These are phyloP conservation scores for Leccinum uliginosum DNA, from an alignment of 768 basidiomycete species.

Conservation along the genomic window DNA sequence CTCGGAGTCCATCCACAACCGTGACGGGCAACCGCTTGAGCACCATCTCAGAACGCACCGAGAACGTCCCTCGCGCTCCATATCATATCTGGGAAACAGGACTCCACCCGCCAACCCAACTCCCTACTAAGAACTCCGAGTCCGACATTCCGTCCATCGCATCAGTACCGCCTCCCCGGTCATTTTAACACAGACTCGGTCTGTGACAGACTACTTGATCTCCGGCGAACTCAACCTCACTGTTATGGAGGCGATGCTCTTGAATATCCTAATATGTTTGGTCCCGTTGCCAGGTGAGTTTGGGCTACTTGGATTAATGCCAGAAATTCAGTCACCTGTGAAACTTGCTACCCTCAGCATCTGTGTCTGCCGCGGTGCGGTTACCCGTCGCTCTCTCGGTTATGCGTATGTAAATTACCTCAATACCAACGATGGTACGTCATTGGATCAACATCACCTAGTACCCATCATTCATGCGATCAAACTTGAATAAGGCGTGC, in stretches of 20 bases:
- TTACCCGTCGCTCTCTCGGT: constrained; percentile 98
- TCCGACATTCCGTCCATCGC: no score
- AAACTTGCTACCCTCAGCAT: constrained; percentile 55
- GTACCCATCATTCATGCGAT: constrained; percentile 1
- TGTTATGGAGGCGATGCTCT: constrained; percentile 99
- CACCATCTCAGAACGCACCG: no score
- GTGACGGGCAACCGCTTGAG: no score
- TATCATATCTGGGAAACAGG: no score
- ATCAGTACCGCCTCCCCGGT: no score
- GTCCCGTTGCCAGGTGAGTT: constrained; percentile 90
- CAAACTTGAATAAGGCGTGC: constrained; percentile 77
- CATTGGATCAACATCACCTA: not conserved
- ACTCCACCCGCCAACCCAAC: no score
- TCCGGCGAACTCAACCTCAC: constrained; percentile 98
- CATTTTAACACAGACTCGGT: no score
- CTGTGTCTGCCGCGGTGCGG: constrained; percentile 99
- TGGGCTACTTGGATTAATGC: not conserved
- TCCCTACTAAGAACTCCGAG: no score
- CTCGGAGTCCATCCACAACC: no score
- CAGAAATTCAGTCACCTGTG: not conserved
- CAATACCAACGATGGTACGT: constrained; percentile 86
- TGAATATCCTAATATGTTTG: constrained; percentile 99
- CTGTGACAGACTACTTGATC: no score
- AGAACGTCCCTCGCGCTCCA: no score
- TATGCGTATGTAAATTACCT: constrained; percentile 99